These are phyloP conservation scores for Gossypium lobatum DNA, from an alignment of 441 rosid genomes.

Conservation along the genomic window DNA sequence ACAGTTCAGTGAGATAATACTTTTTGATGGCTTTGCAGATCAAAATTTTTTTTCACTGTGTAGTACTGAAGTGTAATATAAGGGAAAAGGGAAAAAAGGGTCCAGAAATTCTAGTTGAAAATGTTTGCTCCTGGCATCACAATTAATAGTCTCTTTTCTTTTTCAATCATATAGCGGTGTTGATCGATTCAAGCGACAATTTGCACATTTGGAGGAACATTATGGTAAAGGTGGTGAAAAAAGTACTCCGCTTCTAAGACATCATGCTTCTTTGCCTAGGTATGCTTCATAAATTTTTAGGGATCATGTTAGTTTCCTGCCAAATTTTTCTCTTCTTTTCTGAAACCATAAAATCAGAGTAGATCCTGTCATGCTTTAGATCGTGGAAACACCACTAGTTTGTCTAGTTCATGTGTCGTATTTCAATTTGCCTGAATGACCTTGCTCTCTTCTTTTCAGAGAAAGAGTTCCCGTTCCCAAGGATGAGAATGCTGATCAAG, in stretches of 20 bases:
- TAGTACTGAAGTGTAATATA: not conserved
- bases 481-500: slow-evolving; percentile 35
- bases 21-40: not conserved
- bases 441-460: slow-evolving; percentile 31
- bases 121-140: not conserved
- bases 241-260: slow-evolving; percentile 72
- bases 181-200: slow-evolving; percentile 93
- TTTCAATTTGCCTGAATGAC: slow-evolving; percentile 8
- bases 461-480: slow-evolving; percentile 70
- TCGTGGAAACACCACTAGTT: not conserved
- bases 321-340: not conserved
- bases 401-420: not conserved
- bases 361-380: not conserved
- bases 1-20: not conserved
- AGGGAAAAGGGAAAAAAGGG: not conserved
- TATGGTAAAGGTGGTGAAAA: slow-evolving; percentile 75
- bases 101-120: not conserved
- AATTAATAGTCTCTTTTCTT: not conserved
- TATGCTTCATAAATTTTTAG: slow-evolving; percentile 23
- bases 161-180: slow-evolving; percentile 64
- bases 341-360: not conserved
- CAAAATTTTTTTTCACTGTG: not conserved
- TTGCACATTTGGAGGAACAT: slow-evolving; percentile 95
- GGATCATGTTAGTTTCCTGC: not conserved
- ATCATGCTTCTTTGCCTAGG: slow-evolving; percentile 97